These are phyloP conservation scores for Aspergillus puulaauensis DNA, from an alignment of 2,329 filamentous ascomycete species.

Conservation along the genomic window DNA sequence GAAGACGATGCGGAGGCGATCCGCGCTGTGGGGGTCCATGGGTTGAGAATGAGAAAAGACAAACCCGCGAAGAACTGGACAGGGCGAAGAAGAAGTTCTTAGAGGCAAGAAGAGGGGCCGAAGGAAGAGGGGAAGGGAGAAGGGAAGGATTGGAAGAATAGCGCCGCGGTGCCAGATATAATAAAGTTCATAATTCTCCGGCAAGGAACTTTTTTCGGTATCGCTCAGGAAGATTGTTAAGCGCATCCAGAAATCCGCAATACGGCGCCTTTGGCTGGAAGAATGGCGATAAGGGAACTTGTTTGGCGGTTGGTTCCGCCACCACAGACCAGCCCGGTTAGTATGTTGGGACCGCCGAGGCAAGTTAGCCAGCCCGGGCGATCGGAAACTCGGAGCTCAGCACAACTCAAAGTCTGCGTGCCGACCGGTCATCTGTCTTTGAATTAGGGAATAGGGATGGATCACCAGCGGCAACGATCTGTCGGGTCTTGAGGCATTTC, in stretches of 20 bases:
- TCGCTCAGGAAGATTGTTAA: neutral
- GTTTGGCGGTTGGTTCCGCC: slow-evolving; percentile 1
- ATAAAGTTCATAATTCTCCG: slow-evolving; percentile 6
- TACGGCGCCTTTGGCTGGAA: neutral
- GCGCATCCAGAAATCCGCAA: neutral
- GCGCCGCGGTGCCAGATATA: neutral
- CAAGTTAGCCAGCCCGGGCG: neutral
- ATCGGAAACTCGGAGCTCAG: neutral
- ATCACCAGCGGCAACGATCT: neutral
- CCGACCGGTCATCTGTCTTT: neutral
- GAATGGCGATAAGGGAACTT: slow-evolving; percentile 2
- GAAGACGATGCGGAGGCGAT: slow-evolving; percentile 16
- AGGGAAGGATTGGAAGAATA: slow-evolving; percentile 3
- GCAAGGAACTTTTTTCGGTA: neutral
- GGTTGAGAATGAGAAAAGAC: neutral
- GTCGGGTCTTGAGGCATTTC: too few species aligned
- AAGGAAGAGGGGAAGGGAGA: neutral
- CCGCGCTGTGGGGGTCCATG: slow-evolving; percentile 22
- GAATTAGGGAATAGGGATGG: too few species aligned
- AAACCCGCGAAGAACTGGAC: neutral
- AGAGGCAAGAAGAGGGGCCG: neutral
- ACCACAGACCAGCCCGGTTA: neutral
- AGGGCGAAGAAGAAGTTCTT: neutral
- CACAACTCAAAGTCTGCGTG: neutral
- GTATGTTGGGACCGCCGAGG: neutral